Base-by-base conservation (phyloP, 2,329 filamentous ascomycete genomes). In the Fusarium decemcellulare region DNA sequence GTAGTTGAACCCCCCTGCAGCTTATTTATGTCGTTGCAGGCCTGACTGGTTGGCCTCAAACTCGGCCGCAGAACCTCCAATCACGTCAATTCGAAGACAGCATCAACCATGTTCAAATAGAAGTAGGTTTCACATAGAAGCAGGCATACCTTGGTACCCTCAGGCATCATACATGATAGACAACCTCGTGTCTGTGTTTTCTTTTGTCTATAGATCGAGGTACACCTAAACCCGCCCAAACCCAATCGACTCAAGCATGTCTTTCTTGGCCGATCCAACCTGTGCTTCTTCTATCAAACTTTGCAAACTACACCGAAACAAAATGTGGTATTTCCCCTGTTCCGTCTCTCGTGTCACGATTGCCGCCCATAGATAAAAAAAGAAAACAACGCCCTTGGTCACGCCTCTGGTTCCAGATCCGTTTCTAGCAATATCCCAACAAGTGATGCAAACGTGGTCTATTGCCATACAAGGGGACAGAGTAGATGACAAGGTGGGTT, bases 351-450 rank as follows among this genome's bases (percentile, higher is more conserved):
- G 8, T 32, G n/a, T 29, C 46, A 37, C 15, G 11, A 37, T 37
- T 12, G 34, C 34, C 34, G 34, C 34, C 34, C 34, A 11, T 11
- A 11, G 11, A 15, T 7, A 32, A 43, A 32, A 15, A 42, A 46
- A 37, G 32, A 34, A 43, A 42, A 68, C 15, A 47, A 48, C 15
- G 34, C 10, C n/a, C 30, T 12, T 50, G 8, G 29, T 16, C 16
- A 30, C 14, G 29, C 27, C 29, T 27, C n/a, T 46, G 12, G 16
- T 15, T 16, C 11, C 14, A 27, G 43, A 30, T 23, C 7, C 50
- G 32, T 47, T 43, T 61, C 60, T 29, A 12, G 47, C 47, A 57
- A 57, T 42, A 61, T 36, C 30, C 40, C 61, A 40, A 51, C 18
- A 44, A 8, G 18, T 23, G 18, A 23, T 23, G 4, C 23, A 39